Evolutionary conservation across 257 asterid genomes (phyloP).

Genomic region (Echites panduratus): DNA sequence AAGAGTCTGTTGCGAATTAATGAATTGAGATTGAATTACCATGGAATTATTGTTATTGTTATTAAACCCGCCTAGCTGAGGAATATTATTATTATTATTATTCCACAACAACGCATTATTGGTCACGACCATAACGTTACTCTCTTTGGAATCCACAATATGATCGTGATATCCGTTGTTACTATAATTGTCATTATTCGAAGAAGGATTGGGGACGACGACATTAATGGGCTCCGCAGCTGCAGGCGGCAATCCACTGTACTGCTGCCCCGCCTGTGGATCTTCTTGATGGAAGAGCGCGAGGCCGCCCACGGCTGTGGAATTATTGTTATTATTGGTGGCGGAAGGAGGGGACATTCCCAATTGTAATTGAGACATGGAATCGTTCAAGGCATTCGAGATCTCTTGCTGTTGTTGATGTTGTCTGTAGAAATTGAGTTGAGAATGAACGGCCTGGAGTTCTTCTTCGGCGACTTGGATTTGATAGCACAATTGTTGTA

Average conservation of each 20-base stretch:
- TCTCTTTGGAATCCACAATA: slow-evolving; percentile 44
- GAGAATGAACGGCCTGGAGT: slow-evolving; percentile 57
- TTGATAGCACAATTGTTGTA: slow-evolving; percentile 40
- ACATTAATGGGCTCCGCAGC: too few relatives aligned
- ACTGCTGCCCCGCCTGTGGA: slow-evolving; percentile 7
- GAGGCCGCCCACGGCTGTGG: neutral
- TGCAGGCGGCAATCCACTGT: too few relatives aligned
- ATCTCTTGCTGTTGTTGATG: slow-evolving; percentile 41
- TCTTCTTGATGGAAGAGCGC: slow-evolving; percentile 34
- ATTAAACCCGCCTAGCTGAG: neutral
- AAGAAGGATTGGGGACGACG: slow-evolving; percentile 13
- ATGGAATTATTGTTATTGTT: slow-evolving; percentile 28
- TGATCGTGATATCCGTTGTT: slow-evolving; percentile 13
- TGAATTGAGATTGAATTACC: slow-evolving; percentile 41
- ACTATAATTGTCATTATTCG: slow-evolving; percentile 24
- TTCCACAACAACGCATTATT: too few relatives aligned
- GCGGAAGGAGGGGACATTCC: slow-evolving; percentile 40
- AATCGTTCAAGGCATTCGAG: slow-evolving; percentile 26
- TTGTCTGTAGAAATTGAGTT: slow-evolving; percentile 48
- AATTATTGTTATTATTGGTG: neutral
- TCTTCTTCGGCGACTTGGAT: slow-evolving; percentile 57
- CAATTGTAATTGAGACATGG: slow-evolving; percentile 52
- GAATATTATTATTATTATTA: neutral
- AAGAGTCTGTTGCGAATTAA: slow-evolving; percentile 30
- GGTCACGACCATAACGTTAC: slow-evolving; percentile 1